These are phyloP conservation scores for Plasmodium knowlesi DNA, from an alignment of 169 alveolate species.

Conservation along the genomic window DNA sequence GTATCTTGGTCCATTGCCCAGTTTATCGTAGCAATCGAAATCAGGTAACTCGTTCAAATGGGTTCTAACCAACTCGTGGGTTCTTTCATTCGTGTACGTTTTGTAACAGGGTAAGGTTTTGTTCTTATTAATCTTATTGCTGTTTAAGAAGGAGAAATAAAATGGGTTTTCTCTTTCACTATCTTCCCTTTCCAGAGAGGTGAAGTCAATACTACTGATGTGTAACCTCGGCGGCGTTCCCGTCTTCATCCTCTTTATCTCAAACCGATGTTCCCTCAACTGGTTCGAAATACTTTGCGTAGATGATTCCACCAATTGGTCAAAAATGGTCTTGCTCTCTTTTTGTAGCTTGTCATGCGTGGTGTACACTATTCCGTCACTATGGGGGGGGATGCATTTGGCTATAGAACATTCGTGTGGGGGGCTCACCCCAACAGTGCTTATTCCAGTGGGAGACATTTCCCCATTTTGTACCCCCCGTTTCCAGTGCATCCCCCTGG, in stretches of 20 bases:
- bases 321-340: not conserved
- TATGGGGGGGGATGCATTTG: not conserved
- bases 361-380: not conserved
- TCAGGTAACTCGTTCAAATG: constrained; percentile 84
- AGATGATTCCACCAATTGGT: constrained; percentile 36
- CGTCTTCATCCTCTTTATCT: constrained; percentile 78
- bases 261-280: constrained; percentile 67
- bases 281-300: constrained; percentile 39
- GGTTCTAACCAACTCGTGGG: constrained; percentile 84
- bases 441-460: not conserved
- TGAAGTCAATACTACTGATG: constrained; percentile 84
- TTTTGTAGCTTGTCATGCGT: not conserved
- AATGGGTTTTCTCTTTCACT: constrained; percentile 85
- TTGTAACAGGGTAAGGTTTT: constrained; percentile 85
- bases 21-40: constrained; percentile 84
- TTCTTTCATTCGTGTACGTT: constrained; percentile 86
- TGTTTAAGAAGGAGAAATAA: constrained; percentile 87
- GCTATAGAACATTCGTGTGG: not conserved
- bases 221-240: constrained; percentile 95
- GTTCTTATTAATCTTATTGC: constrained; percentile 43
- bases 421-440: not conserved
- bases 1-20: constrained; percentile 93
- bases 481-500: not conserved
- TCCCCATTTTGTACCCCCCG: not conserved
- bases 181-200: constrained; percentile 85